Conservation (phyloP, 306 rosid genomes). For the Vigna nakashimae region DNA sequence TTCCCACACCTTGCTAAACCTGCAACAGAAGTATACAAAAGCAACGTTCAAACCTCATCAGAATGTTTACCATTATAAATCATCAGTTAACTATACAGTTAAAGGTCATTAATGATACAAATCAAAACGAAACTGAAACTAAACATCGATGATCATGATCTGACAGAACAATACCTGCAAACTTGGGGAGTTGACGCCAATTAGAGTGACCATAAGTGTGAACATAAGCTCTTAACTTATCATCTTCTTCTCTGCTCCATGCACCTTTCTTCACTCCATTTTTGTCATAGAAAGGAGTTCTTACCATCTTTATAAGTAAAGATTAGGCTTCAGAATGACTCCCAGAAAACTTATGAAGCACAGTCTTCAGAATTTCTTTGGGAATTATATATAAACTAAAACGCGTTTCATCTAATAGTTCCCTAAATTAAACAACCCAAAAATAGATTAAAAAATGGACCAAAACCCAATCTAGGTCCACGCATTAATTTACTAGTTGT, state of each 20-base stretch:
- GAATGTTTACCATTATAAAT: not conserved
- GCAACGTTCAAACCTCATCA: not conserved
- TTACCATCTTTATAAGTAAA: slow-evolving; percentile 55
- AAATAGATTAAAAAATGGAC: slow-evolving; percentile 9
- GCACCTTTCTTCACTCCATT: slow-evolving; percentile 78
- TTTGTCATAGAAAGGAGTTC: slow-evolving; percentile 69
- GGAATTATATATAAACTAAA: not conserved
- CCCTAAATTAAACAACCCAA: not conserved
- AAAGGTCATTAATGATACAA: not conserved
- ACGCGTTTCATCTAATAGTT: slow-evolving; percentile 15
- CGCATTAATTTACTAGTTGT: not conserved
- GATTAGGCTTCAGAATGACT: not conserved
- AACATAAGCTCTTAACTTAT: slow-evolving; percentile 59
- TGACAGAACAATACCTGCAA: slow-evolving; percentile 52
- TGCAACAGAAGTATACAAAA: slow-evolving; percentile 16
- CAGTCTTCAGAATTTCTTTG: not conserved
- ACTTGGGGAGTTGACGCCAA: slow-evolving; percentile 77
- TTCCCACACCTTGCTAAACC: slow-evolving; percentile 81
- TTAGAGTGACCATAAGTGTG: slow-evolving; percentile 61
- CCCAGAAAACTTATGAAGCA: not conserved
- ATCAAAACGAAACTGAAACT: not conserved
- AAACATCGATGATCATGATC: not conserved
- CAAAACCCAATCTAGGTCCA: slow-evolving; percentile 13
- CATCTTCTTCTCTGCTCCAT: slow-evolving; percentile 79
- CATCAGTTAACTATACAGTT: not conserved